Base-by-base conservation (phyloP, 208 protist species). In the Phytomonas sp. region DNA sequence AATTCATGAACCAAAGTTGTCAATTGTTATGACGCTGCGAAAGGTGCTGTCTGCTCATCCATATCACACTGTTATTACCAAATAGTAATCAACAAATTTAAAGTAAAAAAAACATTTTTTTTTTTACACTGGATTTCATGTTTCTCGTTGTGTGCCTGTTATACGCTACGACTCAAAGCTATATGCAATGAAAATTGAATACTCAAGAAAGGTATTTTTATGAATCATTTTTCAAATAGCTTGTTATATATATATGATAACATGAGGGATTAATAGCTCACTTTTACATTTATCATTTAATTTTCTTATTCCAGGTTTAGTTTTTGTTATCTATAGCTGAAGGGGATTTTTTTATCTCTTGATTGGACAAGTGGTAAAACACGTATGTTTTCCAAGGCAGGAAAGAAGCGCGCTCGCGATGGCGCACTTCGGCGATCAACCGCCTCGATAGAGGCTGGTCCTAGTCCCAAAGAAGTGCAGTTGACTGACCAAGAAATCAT, bases 31-130 rank as follows among this genome's bases (percentile, higher is more conserved):
- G 45, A 26, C 45, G 23, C 19, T 56, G 10, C 8, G 45, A 56
- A 56, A 56, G 19, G 45, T 56, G 45, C 26, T 56, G 45, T 56
- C 45, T 56, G 45, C 45, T 56, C 45, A 56, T 56, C 45, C 45
- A 26, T 56, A 56, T 56, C 45, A 56, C 23, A 56, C 45, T 56
- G 23, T 56, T 56, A 56, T 56, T 56, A 56, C 45, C 6, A 56
- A 56, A 56, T 56, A 26, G 26, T 12, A 10, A 26, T 4, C 19
- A 19, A 26, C 16, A 26, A 56, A 6, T 26, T 26, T 56, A 5
- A 56, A 19, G 19, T 4, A 12, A 12, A 26, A 56, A 23, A 56
- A 26, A 5, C 26, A 56, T 19, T 6, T 23, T 56, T 56, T 56
- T 26, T 5, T 23, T 23, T 19, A 23, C 45, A 56, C 45, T 26